phyloP scores from a whole-genome alignment of 306 rosid genomes.

The Quercus ilex region DNA sequence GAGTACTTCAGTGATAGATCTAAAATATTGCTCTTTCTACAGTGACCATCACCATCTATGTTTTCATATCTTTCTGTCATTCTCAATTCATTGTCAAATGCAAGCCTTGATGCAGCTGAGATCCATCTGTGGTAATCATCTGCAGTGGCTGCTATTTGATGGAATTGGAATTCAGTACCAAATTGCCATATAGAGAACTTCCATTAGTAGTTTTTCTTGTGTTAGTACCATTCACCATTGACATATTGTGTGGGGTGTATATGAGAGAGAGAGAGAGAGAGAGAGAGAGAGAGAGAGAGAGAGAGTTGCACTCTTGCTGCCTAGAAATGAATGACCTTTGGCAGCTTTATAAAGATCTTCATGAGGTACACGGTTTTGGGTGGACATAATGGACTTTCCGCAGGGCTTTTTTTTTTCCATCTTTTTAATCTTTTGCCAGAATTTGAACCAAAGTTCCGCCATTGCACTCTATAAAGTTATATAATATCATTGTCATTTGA shows the following conservation, averaged over 20 bases:
- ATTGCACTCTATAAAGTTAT: background rate
- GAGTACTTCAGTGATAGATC: background rate
- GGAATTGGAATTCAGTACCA: background rate
- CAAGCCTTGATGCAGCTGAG: background rate
- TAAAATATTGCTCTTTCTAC: background rate
- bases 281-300: background rate
- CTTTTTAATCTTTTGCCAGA: background rate
- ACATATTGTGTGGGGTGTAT: background rate
- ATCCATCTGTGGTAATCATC: constrained; percentile 8
- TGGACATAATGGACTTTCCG: too few species aligned
- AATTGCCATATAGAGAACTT: background rate
- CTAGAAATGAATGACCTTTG: background rate
- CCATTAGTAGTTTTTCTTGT: background rate
- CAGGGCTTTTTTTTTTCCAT: background rate
- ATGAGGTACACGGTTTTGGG: background rate
- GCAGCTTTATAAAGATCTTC: background rate
- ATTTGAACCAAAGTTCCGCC: constrained; percentile 25
- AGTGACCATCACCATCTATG: background rate
- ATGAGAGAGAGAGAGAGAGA: background rate
- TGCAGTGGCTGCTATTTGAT: background rate
- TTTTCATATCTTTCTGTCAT: background rate
- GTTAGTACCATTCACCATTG: background rate
- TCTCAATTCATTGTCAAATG: constrained; percentile 5
- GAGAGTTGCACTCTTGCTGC: background rate
- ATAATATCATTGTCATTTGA: background rate